phyloP scores from a whole-genome alignment of 129 eudicot species.

The Scalesia atractyloides region DNA sequence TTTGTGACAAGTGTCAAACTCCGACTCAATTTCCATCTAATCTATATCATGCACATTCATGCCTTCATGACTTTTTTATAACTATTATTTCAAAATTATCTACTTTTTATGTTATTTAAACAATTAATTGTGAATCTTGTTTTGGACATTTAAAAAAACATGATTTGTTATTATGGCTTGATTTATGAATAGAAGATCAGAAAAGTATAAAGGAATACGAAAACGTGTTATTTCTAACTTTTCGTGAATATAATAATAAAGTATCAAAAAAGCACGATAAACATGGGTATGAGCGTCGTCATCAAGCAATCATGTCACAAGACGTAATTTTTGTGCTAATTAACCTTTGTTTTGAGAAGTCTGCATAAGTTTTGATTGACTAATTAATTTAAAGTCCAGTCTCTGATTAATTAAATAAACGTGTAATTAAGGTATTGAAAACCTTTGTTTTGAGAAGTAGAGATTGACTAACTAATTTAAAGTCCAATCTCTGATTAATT shows the following conservation, averaged over 20 bases:
- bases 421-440: not conserved
- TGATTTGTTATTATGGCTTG: constrained; percentile 16
- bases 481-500: not conserved
- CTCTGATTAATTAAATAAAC: not conserved
- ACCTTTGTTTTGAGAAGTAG: not conserved
- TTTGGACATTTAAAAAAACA: not conserved
- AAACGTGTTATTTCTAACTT: constrained; percentile 24
- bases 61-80: no score
- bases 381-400: not conserved
- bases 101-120: no score
- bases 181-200: constrained; percentile 11
- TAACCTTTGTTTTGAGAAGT: not conserved
- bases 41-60: not conserved
- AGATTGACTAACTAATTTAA: not conserved
- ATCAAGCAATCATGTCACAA: not conserved
- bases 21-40: not conserved
- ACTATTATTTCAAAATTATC: no score
- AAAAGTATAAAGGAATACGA: constrained; percentile 11
- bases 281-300: constrained; percentile 4
- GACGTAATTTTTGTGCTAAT: not conserved
- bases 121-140: no score
- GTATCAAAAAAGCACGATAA: constrained; percentile 17
- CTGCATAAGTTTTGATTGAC: not conserved
- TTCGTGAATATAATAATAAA: not conserved
- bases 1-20: no score